A percentile compares a stretch with the other conserved stretches of the same genome.
These are phyloP conservation scores for Penicillium hesseltinei DNA, from an alignment of 2,329 filamentous ascomycete genomes.

Conservation along the genomic window DNA sequence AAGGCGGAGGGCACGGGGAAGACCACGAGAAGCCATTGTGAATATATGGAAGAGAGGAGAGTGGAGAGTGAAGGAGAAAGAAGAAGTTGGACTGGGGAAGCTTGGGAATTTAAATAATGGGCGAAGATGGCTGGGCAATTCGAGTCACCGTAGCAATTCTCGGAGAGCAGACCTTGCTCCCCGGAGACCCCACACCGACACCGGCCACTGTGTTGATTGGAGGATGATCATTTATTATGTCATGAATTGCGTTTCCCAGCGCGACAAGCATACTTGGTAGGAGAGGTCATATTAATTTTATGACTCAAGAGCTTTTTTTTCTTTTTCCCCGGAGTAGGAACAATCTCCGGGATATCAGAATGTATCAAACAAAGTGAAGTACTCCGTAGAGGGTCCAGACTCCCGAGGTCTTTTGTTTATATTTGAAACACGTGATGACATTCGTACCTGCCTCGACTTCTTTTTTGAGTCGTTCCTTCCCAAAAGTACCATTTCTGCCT, in stretches of 20 bases:
- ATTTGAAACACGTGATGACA: background rate
- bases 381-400: background rate
- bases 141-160: constrained; percentile 20
- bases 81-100: constrained; percentile 17
- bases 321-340: constrained; percentile 1
- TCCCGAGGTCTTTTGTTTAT: background rate
- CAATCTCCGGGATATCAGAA: background rate
- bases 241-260: constrained; percentile 4
- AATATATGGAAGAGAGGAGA: constrained; percentile 17
- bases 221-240: background rate
- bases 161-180: constrained; percentile 22
- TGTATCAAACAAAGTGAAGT: too few species aligned
- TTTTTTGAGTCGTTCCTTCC: background rate
- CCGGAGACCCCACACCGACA: constrained; percentile 19
- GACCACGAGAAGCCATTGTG: constrained; percentile 50
- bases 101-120: constrained; percentile 21
- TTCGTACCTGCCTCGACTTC: background rate
- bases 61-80: constrained; percentile 12
- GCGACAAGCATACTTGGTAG: background rate
- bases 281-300: too few species aligned
- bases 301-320: too few species aligned
- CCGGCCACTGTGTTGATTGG: constrained; percentile 19
- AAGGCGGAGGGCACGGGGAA: constrained; percentile 59
- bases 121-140: constrained; percentile 8
- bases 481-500: background rate